Base-by-base conservation (phyloP, 345 rosid species). In the thale cress (Arabidopsis thaliana) region DNA sequence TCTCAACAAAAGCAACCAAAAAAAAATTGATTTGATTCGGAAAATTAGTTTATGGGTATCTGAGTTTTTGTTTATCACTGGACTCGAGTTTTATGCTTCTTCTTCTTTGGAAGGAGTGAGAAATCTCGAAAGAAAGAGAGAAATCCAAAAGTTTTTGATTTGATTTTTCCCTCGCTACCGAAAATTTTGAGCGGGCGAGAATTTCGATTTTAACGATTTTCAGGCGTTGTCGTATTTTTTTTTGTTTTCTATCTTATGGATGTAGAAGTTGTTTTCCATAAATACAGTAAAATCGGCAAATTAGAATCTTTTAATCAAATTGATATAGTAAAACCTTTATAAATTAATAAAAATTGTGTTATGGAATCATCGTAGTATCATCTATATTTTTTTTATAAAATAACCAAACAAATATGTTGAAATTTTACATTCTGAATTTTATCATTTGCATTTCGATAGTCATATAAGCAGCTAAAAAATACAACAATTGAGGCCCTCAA, bases 71-170 rank as follows among this genome's bases (percentile, higher is more conserved):
- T 16, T 52, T 51, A 41, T 41, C 45, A 41, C 32, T 28, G 32
- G 32, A 22, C 6, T 22, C 12, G 55, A 22, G 12, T 50, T 22
- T 50, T 8, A 50, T 4, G 60, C n/a, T 56, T 30, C 37, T 2
- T 7, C 20, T 12, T 53, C 59, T 56, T 13, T 56, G 56, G 56
- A 50, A 56, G 6, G 37, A 56, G 60, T 8, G 37, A 28, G 22
- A 30, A 7, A 30, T 14, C 14, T 32, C 38, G 38, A 55, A 55
- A 13, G 38, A 53, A 3, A 53, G 28, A 44, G 32, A 34, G 16
- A 51, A n/a, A 48, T 8, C 16, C 16, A 13, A 55, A 55, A 30
- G 59, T 55, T 13, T 56, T 56, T 14, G 38, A 56, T 56, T 55
- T 55, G 16, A 10, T 1, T 13, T 56, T 56, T 56, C 60, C 60